Percentiles rank a stretch among this genome's conserved stretches.
Conservation (phyloP, 1,139 yeast species). For the Yamadazyma spencermartinsiae region DNA sequence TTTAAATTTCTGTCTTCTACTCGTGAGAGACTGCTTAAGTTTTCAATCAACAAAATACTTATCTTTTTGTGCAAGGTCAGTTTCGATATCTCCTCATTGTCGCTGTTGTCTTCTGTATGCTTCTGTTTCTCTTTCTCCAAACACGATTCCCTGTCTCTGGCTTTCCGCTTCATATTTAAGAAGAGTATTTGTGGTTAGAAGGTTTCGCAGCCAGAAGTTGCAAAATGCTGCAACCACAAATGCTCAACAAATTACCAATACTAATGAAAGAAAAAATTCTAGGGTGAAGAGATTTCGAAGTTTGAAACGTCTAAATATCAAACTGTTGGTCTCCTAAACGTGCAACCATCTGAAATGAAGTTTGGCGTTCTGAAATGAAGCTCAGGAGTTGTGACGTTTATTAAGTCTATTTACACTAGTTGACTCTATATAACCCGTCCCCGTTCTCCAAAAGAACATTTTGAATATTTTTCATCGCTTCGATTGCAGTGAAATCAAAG, state of each 20-base stretch:
- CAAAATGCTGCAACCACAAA: no score
- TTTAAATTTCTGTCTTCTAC: conserved; percentile 18
- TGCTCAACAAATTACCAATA: not conserved
- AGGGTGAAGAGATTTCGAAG: no score
- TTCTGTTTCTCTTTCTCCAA: not conserved
- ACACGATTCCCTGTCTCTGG: not conserved
- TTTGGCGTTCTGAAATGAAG: no score
- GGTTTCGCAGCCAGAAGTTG: conserved; percentile 3
- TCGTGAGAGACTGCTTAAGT: conserved; percentile 21
- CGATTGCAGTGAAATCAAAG: conserved; percentile 47
- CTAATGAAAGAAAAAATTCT: not conserved
- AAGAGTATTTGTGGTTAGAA: not conserved
- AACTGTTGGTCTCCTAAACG: no score
- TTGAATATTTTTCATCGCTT: conserved; percentile 48
- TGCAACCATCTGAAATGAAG: no score
- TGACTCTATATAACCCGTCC: conserved; percentile 36
- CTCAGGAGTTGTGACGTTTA: no score
- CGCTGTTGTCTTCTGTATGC: not conserved
- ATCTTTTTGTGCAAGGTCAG: conserved; percentile 6
- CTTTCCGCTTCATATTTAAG: conserved; percentile 5
- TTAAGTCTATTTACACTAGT: conserved; percentile 1
- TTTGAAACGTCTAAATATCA: no score
- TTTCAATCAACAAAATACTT: conserved; percentile 21
- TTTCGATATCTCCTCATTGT: not conserved
- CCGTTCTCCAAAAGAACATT: conserved; percentile 34